Base-by-base conservation (phyloP, 768 basidiomycete species). In the Clitopilus passeckerianus region DNA sequence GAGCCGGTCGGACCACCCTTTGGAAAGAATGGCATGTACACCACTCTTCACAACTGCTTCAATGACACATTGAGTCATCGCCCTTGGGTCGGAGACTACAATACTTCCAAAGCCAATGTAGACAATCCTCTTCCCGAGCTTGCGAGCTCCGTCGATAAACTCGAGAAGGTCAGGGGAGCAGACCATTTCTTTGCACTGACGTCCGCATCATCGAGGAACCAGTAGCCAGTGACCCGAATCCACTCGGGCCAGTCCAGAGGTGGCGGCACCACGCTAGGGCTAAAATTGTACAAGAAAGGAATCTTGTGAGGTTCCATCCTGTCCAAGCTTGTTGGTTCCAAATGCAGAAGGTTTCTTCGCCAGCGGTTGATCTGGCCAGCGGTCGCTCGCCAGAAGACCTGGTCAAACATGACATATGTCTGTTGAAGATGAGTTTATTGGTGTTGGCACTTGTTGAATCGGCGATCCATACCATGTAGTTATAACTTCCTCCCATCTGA, bases 221-320 rank as follows among this genome's bases (percentile, higher is more conserved):
- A 99, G 71, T 97, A 98, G 8, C 92, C 93, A 61, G 94, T 94
- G 1, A 95, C 85, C 43, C 91, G 89, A 63, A 98, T 98, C 94
- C 95, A 98, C 72, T 99, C 96, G 4, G 95, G 93, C 97, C 97
- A 99, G 71, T 99, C 96, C 58, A 98, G 74, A 2, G 96, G 96
- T 24, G 90, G 93, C 6, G 95, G 95, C 14, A 98, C 93, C 52
- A 93, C 80, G 30, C 84, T 79, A 1, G 95, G 92, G 67, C 93
- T 95, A 70, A 98, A 98, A 72, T 98, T 98, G 74, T 99, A 99
- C 30, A 99, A 72, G 77, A 98, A 99, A 2, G 96, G 96, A 54
- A 96, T 92, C 75, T 95, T 97, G 75, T 98, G 95, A 34, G 92
- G 92, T 69, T 97, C 94, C 86, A 98, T 91, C 74, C 88, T 94